phyloP scores from a whole-genome alignment of 2,329 filamentous ascomycete species.

The Ophioceras dolichostomum region DNA sequence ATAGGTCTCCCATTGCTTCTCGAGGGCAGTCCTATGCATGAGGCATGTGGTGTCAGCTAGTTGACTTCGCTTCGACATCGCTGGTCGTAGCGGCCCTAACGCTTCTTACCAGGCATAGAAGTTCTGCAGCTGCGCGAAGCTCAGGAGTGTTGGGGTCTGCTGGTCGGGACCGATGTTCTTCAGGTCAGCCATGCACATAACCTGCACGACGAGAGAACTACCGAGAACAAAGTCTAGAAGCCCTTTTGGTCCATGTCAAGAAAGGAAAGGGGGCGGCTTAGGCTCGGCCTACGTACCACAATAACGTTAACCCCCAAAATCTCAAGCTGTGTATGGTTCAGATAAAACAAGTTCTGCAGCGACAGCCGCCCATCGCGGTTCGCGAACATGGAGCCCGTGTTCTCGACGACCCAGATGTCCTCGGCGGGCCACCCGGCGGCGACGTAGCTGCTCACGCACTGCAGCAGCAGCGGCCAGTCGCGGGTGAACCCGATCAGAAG shows the following conservation, averaged over 20 bases:
- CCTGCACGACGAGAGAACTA: too few species aligned
- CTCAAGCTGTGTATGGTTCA: constrained; percentile 35
- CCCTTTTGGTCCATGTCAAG: too few species aligned
- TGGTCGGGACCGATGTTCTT: too few species aligned
- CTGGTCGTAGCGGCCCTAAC: too few species aligned
- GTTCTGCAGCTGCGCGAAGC: constrained; percentile 41
- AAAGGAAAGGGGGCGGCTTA: too few species aligned
- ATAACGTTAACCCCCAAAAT: constrained; percentile 37
- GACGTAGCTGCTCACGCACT: constrained; percentile 39
- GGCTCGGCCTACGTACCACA: too few species aligned
- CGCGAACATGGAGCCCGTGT: constrained; percentile 37
- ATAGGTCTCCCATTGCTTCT: constrained; percentile 33
- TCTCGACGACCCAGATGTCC: constrained; percentile 42
- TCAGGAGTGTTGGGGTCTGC: constrained; percentile 34
- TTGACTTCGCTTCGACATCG: too few species aligned
- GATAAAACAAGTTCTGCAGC: constrained; percentile 39
- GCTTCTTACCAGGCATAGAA: constrained; percentile 36
- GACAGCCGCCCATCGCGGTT: constrained; percentile 30
- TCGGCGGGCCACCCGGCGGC: constrained; percentile 39
- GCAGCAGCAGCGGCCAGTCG: constrained; percentile 38
- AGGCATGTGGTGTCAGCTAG: too few species aligned
- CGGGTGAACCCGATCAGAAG: constrained; percentile 39
- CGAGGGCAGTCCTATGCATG: constrained; percentile 27
- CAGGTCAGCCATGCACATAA: too few species aligned
- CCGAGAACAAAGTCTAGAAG: too few species aligned